These are phyloP conservation scores for Candida broadrunensis DNA, from an alignment of 805 yeast genomes.

Conservation along the genomic window DNA sequence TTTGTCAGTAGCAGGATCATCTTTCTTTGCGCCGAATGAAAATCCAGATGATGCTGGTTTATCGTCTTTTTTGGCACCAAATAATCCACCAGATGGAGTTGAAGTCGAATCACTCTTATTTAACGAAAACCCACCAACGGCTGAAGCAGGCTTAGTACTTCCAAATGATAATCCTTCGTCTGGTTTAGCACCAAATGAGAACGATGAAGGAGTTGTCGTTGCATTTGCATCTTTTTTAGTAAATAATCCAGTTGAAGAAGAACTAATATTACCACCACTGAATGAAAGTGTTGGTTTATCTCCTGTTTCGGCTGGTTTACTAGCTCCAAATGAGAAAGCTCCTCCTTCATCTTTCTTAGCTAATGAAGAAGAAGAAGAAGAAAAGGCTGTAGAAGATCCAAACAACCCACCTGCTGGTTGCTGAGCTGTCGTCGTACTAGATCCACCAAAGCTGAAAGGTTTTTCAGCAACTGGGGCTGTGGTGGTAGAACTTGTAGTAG, in stretches of 20 bases:
- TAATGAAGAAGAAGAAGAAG: background rate
- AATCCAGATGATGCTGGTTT: slow-evolving; percentile 18
- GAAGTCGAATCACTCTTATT: slow-evolving; percentile 8
- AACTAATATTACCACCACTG: too few species aligned
- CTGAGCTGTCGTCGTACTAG: slow-evolving; percentile 1
- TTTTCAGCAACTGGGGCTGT: too few species aligned
- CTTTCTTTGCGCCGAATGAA: slow-evolving; percentile 22
- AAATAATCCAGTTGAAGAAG: slow-evolving; percentile 5
- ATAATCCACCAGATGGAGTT: slow-evolving; percentile 6
- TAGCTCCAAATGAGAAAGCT: slow-evolving; percentile 11
- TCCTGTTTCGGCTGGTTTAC: slow-evolving; percentile 8
- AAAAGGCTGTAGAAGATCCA: background rate
- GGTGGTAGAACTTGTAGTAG: slow-evolving; percentile 1
- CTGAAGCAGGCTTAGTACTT: slow-evolving; percentile 7
- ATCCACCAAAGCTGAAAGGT: slow-evolving; percentile 5
- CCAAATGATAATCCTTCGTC: slow-evolving; percentile 13
- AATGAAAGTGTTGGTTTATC: background rate
- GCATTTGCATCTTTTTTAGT: too few species aligned
- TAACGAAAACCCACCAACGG: slow-evolving; percentile 16
- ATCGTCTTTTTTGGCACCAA: slow-evolving; percentile 15
- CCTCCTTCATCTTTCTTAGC: too few species aligned
- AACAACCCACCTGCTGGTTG: slow-evolving; percentile 14
- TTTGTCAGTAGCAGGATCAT: slow-evolving; percentile 16
- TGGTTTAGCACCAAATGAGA: slow-evolving; percentile 11
- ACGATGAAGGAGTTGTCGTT: background rate